phyloP scores from a whole-genome alignment of 1,284 basidiomycete genomes.

The Erythrobasidium hasegawianum region DNA sequence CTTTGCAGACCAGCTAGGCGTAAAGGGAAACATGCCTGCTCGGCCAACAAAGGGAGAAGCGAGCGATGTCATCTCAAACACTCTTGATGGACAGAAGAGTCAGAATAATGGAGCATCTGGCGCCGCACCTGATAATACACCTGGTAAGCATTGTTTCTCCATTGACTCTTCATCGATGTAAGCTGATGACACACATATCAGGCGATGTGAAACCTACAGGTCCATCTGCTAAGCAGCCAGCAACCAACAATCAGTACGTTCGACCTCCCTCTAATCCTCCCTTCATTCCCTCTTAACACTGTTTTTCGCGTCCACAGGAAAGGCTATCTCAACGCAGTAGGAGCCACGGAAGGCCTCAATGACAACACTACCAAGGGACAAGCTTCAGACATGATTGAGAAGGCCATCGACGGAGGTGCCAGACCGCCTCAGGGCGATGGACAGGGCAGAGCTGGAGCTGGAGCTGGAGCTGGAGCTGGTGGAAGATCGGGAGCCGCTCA shows the following conservation, averaged over 20 bases:
- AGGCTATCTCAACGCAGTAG: not conserved
- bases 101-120: not conserved
- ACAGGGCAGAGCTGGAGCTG: not conserved
- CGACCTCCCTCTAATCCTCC: not conserved
- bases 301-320: constrained; percentile 1
- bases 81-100: not conserved
- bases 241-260: constrained; percentile 13
- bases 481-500: constrained; percentile 2
- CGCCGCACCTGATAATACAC: not conserved
- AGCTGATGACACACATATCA: not conserved
- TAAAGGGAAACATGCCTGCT: not conserved
- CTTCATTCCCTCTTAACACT: not conserved
- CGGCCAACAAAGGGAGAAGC: constrained; percentile 8
- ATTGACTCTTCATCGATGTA: not conserved
- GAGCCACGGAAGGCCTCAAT: not conserved
- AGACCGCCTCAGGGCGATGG: not conserved
- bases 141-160: constrained; percentile 1
- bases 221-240: constrained; percentile 7
- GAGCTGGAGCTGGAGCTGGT: not conserved
- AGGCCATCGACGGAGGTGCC: not conserved
- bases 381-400: constrained; percentile 3
- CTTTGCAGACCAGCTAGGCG: constrained; percentile 9
- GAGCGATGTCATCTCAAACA: constrained; percentile 8
- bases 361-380: constrained; percentile 2
- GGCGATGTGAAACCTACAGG: constrained; percentile 2